These are phyloP conservation scores for Neonectria punicea DNA, from an alignment of 2,329 filamentous ascomycete genomes.

Conservation along the genomic window DNA sequence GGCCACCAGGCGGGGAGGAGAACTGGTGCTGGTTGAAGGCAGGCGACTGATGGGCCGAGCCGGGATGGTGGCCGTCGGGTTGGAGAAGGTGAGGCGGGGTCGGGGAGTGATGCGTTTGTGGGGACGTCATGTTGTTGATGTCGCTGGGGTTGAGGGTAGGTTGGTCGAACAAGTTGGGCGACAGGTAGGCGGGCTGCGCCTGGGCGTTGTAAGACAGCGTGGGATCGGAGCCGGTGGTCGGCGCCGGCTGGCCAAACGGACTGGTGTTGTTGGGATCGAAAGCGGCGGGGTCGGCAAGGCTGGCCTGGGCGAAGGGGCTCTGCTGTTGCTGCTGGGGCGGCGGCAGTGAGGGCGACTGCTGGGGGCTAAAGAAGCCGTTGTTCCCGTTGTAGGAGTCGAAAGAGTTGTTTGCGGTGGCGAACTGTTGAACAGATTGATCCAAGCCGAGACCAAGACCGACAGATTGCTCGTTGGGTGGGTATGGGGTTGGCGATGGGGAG, in stretches of 20 bases:
- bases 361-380: constrained; percentile 62
- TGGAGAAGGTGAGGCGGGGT: constrained; percentile 67
- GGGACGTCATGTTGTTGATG: constrained; percentile 64
- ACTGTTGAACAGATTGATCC: constrained; percentile 59
- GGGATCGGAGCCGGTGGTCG: constrained; percentile 49
- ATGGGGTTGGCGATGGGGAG: constrained; percentile 70
- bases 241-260: constrained; percentile 56
- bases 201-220: constrained; percentile 55
- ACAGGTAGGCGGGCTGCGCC: constrained; percentile 58
- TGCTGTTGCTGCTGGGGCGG: constrained; percentile 47
- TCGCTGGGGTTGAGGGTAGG: constrained; percentile 57
- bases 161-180: constrained; percentile 66
- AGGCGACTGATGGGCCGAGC: constrained; percentile 66
- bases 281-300: constrained; percentile 49
- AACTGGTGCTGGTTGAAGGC: constrained; percentile 67
- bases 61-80: constrained; percentile 57
- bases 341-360: constrained; percentile 52
- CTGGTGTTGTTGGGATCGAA: constrained; percentile 55
- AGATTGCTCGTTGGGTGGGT: constrained; percentile 58
- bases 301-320: constrained; percentile 43
- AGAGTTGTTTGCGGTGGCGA: constrained; percentile 48
- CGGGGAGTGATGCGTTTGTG: constrained; percentile 65
- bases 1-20: constrained; percentile 58
- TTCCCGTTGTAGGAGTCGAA: constrained; percentile 57
- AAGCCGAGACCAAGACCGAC: constrained; percentile 69